Percentiles rank a stretch among this genome's conserved stretches.
Conservation (phyloP, 1,284 basidiomycete species). For the Entoloma clypeatum region DNA sequence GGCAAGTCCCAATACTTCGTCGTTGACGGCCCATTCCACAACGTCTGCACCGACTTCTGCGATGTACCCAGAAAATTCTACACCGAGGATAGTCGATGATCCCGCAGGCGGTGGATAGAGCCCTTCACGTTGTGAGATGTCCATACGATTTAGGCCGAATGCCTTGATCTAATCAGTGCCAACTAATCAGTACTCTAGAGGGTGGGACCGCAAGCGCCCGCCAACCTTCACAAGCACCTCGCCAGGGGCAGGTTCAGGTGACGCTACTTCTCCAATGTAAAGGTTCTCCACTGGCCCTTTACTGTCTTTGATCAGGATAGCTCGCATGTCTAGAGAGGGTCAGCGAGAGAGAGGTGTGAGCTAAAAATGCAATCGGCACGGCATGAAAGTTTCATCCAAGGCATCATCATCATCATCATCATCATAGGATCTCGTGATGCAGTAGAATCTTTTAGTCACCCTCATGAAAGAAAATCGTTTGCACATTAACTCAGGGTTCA, state of each 20-base stretch:
- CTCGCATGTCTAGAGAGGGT: slow-evolving; percentile 59
- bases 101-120: slow-evolving; percentile 78
- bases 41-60: slow-evolving; percentile 54
- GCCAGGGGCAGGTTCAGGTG: slow-evolving; percentile 50
- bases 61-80: slow-evolving; percentile 85
- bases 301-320: slow-evolving; percentile 77
- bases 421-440: too few species aligned
- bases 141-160: slow-evolving; percentile 90
- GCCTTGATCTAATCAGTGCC: slow-evolving; percentile 57
- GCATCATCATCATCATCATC: not conserved
- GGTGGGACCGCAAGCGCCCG: too few species aligned
- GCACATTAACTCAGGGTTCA: too few species aligned
- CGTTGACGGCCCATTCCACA: slow-evolving; percentile 63
- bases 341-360: not conserved
- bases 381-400: not conserved
- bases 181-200: too few species aligned
- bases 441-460: too few species aligned
- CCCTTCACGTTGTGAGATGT: slow-evolving; percentile 76
- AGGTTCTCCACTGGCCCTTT: slow-evolving; percentile 78
- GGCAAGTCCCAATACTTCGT: slow-evolving; percentile 86
- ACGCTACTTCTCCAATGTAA: slow-evolving; percentile 72
- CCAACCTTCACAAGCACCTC: slow-evolving; percentile 76
- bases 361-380: not conserved
- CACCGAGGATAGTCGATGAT: slow-evolving; percentile 77
- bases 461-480: too few species aligned